A percentile compares a stretch with the other conserved stretches of the same genome.
These are phyloP conservation scores for Excoecaria agallocha DNA, from an alignment of 345 rosid species.

Conservation along the genomic window DNA sequence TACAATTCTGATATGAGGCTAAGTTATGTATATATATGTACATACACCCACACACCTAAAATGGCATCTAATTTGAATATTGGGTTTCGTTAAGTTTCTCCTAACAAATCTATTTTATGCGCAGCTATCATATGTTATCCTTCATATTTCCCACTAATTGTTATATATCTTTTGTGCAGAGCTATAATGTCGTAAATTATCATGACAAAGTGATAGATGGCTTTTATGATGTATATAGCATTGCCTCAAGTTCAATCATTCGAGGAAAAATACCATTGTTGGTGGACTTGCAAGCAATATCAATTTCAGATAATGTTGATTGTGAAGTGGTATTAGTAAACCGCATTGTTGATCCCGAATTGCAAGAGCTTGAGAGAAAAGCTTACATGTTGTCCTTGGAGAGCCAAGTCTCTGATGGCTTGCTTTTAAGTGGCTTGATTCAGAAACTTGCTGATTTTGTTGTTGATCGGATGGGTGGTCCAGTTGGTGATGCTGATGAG, in stretches of 20 bases:
- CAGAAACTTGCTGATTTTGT: slow-evolving; percentile 89
- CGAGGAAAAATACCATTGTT: slow-evolving; percentile 81
- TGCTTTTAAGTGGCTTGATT: slow-evolving; percentile 53
- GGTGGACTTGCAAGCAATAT: slow-evolving; percentile 74
- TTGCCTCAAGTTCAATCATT: slow-evolving; percentile 51
- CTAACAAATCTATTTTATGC: slow-evolving; percentile 6
- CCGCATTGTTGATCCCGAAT: slow-evolving; percentile 65
- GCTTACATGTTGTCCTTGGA: slow-evolving; percentile 47
- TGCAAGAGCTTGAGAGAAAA: slow-evolving; percentile 70
- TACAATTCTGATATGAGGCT: neutral
- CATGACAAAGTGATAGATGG: slow-evolving; percentile 84
- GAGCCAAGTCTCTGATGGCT: slow-evolving; percentile 43
- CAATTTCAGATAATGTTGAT: slow-evolving; percentile 59
- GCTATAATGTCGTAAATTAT: slow-evolving; percentile 79
- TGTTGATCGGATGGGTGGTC: slow-evolving; percentile 91
- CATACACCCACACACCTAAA: too few relatives aligned
- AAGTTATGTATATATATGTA: too few relatives aligned
- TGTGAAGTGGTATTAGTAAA: slow-evolving; percentile 79
- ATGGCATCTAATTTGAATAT: neutral
- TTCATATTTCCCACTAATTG: neutral
- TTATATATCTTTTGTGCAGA: slow-evolving; percentile 42
- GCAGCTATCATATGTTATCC: slow-evolving; percentile 1
- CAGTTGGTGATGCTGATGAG: slow-evolving; percentile 80
- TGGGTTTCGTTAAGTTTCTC: neutral
- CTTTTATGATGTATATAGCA: slow-evolving; percentile 75